Conservation (phyloP, 2,329 filamentous ascomycete genomes). For the Dendryphion nanum region DNA sequence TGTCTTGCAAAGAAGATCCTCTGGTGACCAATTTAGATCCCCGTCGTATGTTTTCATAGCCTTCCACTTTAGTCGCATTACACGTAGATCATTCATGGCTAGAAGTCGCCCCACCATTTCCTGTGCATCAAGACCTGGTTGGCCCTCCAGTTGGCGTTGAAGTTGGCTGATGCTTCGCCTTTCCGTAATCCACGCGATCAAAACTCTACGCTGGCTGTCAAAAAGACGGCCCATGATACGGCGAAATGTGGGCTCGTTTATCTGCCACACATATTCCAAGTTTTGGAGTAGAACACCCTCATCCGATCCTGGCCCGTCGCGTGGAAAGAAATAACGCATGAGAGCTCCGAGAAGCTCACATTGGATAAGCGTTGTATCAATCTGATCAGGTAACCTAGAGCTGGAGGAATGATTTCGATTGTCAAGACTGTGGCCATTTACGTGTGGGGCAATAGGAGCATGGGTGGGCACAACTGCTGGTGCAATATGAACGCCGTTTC, state of each 20-base stretch:
- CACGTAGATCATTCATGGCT: conserved; percentile 34
- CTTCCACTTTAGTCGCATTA: conserved; percentile 37
- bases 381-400: neutral
- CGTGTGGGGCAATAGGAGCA: neutral
- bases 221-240: conserved; percentile 23
- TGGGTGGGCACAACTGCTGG: neutral
- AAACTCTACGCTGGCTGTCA: conserved; percentile 25
- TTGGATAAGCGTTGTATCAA: conserved; percentile 19
- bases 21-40: conserved; percentile 16
- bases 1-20: conserved; percentile 33
- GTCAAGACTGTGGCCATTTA: neutral
- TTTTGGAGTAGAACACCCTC: conserved; percentile 23
- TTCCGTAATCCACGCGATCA: conserved; percentile 32
- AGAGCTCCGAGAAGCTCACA: conserved; percentile 32
- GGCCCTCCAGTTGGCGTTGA: conserved; percentile 17
- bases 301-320: conserved; percentile 18
- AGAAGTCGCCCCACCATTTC: conserved; percentile 31
- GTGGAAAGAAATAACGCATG: conserved; percentile 31
- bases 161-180: conserved; percentile 28
- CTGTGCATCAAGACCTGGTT: conserved; percentile 22
- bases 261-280: conserved; percentile 28
- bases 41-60: conserved; percentile 34
- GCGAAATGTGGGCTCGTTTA: conserved; percentile 24
- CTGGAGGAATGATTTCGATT: neutral
- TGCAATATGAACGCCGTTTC: neutral